Percentiles rank a stretch among this genome's conserved stretches.
Conservation (phyloP, 208 protist species). For the Wallacemonas sp. region DNA sequence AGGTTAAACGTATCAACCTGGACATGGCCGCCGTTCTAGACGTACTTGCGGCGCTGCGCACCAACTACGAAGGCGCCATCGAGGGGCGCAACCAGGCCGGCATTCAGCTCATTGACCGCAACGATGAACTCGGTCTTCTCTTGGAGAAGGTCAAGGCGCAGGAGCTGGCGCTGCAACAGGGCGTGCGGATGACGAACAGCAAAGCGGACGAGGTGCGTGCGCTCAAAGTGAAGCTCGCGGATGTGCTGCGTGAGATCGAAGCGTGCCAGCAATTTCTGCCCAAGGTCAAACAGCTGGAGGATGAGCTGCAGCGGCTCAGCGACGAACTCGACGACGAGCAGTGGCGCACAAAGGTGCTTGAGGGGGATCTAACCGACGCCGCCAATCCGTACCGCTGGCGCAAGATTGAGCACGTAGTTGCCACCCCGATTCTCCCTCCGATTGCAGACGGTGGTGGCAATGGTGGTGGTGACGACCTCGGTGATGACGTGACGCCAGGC, state of each 20-base stretch:
- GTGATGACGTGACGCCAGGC: not conserved
- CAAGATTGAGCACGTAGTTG: constrained; percentile 28
- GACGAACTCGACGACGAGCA: constrained; percentile 89
- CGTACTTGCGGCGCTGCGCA: constrained; percentile 86
- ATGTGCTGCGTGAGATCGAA: constrained; percentile 85
- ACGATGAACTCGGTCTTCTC: constrained; percentile 95
- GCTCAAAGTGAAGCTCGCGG: constrained; percentile 74
- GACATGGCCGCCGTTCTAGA: constrained; percentile 88
- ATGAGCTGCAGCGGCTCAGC: constrained; percentile 63
- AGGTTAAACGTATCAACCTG: constrained; percentile 92
- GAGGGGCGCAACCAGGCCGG: constrained; percentile 93
- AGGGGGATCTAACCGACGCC: constrained; percentile 85
- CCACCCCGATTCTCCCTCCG: too few species aligned
- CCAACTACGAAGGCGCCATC: constrained; percentile 83
- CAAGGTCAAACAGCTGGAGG: constrained; percentile 85
- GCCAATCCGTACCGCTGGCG: constrained; percentile 85
- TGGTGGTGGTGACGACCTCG: not conserved
- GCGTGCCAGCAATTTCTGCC: constrained; percentile 69
- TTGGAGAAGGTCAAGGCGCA: constrained; percentile 94
- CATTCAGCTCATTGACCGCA: constrained; percentile 96
- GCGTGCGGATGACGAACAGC: constrained; percentile 77
- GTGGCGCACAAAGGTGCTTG: constrained; percentile 74
- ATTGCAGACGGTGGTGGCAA: too few species aligned
- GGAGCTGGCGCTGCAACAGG: constrained; percentile 87
- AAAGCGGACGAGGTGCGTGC: constrained; percentile 74